phyloP scores from a whole-genome alignment of 306 rosid species.

The Dryas alaskensis region DNA sequence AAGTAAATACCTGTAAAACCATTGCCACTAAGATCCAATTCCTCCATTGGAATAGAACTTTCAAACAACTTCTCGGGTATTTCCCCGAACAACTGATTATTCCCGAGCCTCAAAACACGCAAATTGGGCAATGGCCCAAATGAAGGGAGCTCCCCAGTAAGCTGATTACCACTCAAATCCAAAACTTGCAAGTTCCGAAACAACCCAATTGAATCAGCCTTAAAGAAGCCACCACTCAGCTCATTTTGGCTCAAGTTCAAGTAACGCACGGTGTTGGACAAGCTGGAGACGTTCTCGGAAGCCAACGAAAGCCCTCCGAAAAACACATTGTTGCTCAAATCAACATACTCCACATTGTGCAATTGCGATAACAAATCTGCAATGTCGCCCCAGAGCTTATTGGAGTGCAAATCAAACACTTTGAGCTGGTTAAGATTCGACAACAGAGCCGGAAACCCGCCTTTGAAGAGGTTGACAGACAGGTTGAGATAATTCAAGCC shows the following conservation, averaged over 20 bases:
- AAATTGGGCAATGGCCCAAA: conserved; percentile 53
- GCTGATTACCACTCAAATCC: conserved; percentile 66
- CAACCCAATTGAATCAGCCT: conserved; percentile 38
- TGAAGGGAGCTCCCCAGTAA: conserved; percentile 75
- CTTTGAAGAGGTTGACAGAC: conserved; percentile 53
- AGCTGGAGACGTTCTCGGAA: conserved; percentile 47
- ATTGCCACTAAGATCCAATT: conserved; percentile 82
- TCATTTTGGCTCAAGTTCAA: conserved; percentile 59
- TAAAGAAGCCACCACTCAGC: conserved; percentile 63
- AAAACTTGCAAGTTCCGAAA: conserved; percentile 65
- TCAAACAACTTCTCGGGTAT: conserved; percentile 62
- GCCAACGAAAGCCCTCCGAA: conserved; percentile 53
- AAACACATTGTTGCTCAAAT: conserved; percentile 72
- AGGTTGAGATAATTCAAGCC: conserved; percentile 67
- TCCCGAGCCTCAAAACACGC: conserved; percentile 51
- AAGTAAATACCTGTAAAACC: conserved; percentile 67
- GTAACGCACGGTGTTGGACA: conserved; percentile 60
- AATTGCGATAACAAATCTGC: conserved; percentile 46
- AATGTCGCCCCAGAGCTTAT: conserved; percentile 60
- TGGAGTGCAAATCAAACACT: conserved; percentile 74
- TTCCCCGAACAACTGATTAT: conserved; percentile 59
- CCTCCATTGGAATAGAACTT: conserved; percentile 50
- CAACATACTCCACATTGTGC: conserved; percentile 65
- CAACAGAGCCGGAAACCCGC: conserved; percentile 60
- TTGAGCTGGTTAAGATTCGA: conserved; percentile 80